phyloP scores from a whole-genome alignment of 441 rosid species.

The Dalechampia spathulata region DNA sequence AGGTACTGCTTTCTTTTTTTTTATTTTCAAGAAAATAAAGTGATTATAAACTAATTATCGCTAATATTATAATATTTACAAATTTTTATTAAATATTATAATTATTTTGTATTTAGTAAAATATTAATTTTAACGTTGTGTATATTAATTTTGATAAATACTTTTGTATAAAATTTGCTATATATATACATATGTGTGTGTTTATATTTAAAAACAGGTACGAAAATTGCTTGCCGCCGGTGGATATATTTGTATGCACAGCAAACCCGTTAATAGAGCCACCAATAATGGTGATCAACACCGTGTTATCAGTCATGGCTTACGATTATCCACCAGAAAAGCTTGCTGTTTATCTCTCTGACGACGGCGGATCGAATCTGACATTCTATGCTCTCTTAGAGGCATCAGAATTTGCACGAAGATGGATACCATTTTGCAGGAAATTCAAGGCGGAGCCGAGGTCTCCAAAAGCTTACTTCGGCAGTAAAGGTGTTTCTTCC shows the following conservation, averaged over 20 bases:
- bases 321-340: conserved; percentile 58
- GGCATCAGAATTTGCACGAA: conserved; percentile 47
- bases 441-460: conserved; percentile 38
- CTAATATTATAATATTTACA: background rate
- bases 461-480: conserved; percentile 37
- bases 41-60: background rate
- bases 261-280: conserved; percentile 68
- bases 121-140: too few species aligned
- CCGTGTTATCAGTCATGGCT: too few species aligned
- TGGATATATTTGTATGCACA: conserved; percentile 73
- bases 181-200: background rate
- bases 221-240: conserved; percentile 31
- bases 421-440: conserved; percentile 56
- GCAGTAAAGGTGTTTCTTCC: background rate
- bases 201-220: conserved; percentile 23
- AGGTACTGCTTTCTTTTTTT: conserved; percentile 16
- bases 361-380: conserved; percentile 55
- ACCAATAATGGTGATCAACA: conserved; percentile 59
- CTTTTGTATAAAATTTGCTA: too few species aligned
- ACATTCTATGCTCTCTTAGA: conserved; percentile 69
- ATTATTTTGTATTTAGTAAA: too few species aligned
- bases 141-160: too few species aligned
- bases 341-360: conserved; percentile 57
- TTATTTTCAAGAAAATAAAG: background rate
- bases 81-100: too few species aligned